Evolutionary conservation across 2,329 filamentous ascomycete genomes (phyloP).

Genomic region (Ophiostoma pallidulum): DNA sequence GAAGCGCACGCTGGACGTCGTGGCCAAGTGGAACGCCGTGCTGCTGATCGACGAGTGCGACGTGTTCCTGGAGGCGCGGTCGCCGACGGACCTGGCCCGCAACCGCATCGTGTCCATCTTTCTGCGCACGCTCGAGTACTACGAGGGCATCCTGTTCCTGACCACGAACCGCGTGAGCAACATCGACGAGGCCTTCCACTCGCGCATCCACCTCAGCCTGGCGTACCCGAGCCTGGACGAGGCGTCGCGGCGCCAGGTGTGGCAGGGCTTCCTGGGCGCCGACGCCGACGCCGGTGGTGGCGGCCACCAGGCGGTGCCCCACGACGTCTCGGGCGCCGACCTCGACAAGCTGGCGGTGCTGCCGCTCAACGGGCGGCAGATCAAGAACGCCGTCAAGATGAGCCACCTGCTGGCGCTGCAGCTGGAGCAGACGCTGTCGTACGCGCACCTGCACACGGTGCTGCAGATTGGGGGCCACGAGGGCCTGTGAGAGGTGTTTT

Average conservation of each 20-base stretch:
- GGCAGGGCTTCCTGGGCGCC: constrained; percentile 8
- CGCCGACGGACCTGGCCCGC: constrained; percentile 26
- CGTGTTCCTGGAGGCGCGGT: constrained; percentile 17
- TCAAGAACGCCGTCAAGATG: constrained; percentile 25
- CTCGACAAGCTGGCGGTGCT: constrained; percentile 18
- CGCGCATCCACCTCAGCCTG: constrained; percentile 38
- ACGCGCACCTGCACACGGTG: constrained; percentile 24
- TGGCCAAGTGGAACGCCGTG: constrained; percentile 62
- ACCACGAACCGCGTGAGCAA: constrained; percentile 37
- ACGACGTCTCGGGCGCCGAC: constrained; percentile 5
- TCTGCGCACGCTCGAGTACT: constrained; percentile 37
- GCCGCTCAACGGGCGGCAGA: constrained; percentile 25
- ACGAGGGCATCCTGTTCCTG: constrained; percentile 39
- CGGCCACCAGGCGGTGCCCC: background rate
- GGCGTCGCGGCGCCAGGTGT: constrained; percentile 19
- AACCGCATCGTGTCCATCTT: constrained; percentile 33
- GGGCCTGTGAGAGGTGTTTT: too few relatives aligned
- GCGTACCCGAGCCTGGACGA: constrained; percentile 29
- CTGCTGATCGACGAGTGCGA: constrained; percentile 64
- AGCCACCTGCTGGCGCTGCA: constrained; percentile 25
- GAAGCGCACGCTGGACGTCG: constrained; percentile 61
- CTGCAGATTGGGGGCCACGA: constrained; percentile 12
- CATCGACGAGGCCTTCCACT: constrained; percentile 39
- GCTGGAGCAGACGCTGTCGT: constrained; percentile 22
- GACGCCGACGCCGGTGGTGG: background rate